phyloP scores from a whole-genome alignment of 139 green algal species.

The Closterium sp. region DNA sequence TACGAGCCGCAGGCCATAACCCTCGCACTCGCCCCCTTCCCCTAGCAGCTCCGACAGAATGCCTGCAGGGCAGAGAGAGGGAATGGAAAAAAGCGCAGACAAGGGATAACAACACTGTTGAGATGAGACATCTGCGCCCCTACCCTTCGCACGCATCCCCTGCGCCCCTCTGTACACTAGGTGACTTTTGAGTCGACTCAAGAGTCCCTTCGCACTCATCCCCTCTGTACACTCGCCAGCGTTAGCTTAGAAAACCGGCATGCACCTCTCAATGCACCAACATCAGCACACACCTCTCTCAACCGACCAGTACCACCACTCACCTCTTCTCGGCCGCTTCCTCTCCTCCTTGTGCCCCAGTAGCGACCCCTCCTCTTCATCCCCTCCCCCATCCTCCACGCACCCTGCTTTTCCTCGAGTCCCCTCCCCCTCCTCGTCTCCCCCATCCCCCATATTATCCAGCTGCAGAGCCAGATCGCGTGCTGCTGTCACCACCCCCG shows the following conservation, averaged over 20 bases:
- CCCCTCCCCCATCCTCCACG: neutral
- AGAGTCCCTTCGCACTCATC: no score
- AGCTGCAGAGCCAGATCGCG: conserved; percentile 24
- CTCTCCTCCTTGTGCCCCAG: neutral
- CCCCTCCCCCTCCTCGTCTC: neutral
- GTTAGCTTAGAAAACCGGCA: no score
- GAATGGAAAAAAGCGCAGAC: neutral
- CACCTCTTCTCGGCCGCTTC: neutral
- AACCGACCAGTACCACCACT: no score
- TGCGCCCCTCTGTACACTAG: no score
- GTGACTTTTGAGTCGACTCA: no score
- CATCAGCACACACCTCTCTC: no score
- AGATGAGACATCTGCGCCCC: neutral
- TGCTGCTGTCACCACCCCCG: conserved; percentile 24
- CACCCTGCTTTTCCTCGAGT: neutral
- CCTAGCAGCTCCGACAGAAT: conserved; percentile 24
- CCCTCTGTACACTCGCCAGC: no score
- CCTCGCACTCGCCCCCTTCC: conserved; percentile 26
- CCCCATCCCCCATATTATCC: conserved; percentile 6
- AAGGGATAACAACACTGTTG: neutral
- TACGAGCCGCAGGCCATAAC: conserved; percentile 29
- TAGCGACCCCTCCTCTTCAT: neutral
- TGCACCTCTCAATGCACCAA: no score
- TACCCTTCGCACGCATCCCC: neutral
- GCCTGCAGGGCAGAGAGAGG: neutral